Conservation (phyloP, 2,329 filamentous ascomycete genomes). For the Dissoconium aciculare region DNA sequence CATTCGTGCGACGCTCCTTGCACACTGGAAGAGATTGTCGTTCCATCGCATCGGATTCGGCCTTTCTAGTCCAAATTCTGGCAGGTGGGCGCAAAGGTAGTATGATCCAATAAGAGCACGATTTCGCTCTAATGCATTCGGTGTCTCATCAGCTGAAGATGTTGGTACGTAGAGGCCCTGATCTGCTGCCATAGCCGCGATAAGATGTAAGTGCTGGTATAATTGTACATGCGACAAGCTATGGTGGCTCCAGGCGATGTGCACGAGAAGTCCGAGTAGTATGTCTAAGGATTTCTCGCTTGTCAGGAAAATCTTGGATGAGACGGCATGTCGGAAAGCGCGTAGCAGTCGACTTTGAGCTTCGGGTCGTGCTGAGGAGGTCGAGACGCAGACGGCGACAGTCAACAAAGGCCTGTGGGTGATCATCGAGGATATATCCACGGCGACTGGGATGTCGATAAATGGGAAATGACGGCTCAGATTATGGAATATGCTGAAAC, state of each 20-base stretch:
- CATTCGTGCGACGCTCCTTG: slow-evolving; percentile 7
- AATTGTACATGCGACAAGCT: slow-evolving; percentile 15
- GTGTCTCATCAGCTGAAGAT: slow-evolving; percentile 6
- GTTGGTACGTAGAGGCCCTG: slow-evolving; percentile 14
- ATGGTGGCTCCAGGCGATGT: slow-evolving; percentile 17
- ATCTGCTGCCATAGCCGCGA: slow-evolving; percentile 17
- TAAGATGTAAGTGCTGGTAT: slow-evolving; percentile 15
- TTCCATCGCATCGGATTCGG: slow-evolving; percentile 17
- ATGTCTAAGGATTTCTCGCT: slow-evolving; percentile 16
- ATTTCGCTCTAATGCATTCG: slow-evolving; percentile 10
- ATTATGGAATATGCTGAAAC: slow-evolving; percentile 14
- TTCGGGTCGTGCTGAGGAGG: slow-evolving; percentile 11
- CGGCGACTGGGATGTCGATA: slow-evolving; percentile 12
- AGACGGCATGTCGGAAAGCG: slow-evolving; percentile 16
- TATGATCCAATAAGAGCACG: slow-evolving; percentile 17
- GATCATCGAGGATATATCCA: slow-evolving; percentile 11
- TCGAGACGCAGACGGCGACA: slow-evolving; percentile 16
- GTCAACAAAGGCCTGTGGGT: slow-evolving; percentile 13
- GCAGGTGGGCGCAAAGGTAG: slow-evolving; percentile 14
- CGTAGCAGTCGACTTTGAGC: slow-evolving; percentile 12
- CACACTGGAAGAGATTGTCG: slow-evolving; percentile 11
- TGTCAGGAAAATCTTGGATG: slow-evolving; percentile 14
- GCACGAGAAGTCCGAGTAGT: slow-evolving; percentile 15
- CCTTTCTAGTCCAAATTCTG: slow-evolving; percentile 14
- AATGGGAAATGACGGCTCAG: slow-evolving; percentile 15